Evolutionary conservation across 2,329 filamentous ascomycete genomes (phyloP).

Genomic region (Neofusicoccum kwambonambiense): DNA sequence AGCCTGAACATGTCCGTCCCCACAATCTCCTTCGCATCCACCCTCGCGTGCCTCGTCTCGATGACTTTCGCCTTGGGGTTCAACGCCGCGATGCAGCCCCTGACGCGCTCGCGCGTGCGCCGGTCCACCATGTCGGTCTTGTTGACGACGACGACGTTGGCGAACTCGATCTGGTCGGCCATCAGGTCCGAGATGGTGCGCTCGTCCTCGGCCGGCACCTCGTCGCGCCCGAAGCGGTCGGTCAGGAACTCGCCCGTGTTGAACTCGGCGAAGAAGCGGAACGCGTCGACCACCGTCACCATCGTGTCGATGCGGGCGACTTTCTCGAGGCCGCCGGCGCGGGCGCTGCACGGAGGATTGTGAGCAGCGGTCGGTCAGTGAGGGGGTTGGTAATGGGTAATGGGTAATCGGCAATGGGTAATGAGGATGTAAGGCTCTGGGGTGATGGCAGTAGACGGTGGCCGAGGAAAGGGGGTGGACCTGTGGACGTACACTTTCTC

Average conservation of each 20-base stretch:
- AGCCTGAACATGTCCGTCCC: conserved; percentile 66
- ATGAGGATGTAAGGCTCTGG: too few relatives aligned
- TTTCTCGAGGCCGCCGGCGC: conserved; percentile 63
- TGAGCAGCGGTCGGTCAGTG: neutral
- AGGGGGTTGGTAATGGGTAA: too few relatives aligned
- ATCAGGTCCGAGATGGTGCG: conserved; percentile 72
- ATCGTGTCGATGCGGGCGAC: conserved; percentile 69
- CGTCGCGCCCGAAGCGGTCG: conserved; percentile 57
- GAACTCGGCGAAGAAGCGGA: conserved; percentile 71
- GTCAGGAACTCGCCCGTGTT: conserved; percentile 68
- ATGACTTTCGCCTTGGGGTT: conserved; percentile 67
- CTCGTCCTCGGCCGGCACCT: conserved; percentile 67
- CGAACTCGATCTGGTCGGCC: conserved; percentile 76
- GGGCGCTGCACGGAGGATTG: conserved; percentile 35
- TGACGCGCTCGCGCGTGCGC: conserved; percentile 48
- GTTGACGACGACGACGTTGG: conserved; percentile 70
- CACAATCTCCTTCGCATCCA: conserved; percentile 63
- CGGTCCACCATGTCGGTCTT: conserved; percentile 63
- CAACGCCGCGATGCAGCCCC: conserved; percentile 57
- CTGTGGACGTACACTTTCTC: conserved; percentile 44
- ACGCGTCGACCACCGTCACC: conserved; percentile 71
- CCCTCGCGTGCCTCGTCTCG: conserved; percentile 57
- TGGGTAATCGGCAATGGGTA: too few relatives aligned
- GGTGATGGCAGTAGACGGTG: too few relatives aligned
- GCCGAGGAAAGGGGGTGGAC: too few relatives aligned